These are phyloP conservation scores for Rubroshorea leprosula DNA, from an alignment of 345 rosid species.

Conservation along the genomic window DNA sequence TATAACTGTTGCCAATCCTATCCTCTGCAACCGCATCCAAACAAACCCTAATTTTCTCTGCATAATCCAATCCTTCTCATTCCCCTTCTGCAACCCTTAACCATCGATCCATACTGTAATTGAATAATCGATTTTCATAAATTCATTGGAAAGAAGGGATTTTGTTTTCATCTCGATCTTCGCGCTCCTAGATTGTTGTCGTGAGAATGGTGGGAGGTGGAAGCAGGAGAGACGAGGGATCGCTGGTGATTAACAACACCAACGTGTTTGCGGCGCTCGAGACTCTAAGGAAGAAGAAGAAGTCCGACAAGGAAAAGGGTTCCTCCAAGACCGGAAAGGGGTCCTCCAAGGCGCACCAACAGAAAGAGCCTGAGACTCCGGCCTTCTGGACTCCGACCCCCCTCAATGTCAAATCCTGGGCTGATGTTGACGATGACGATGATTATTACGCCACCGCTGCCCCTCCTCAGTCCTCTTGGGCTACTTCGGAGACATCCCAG, in stretches of 20 bases:
- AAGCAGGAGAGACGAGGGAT: slow-evolving; percentile 47
- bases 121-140: too few species aligned
- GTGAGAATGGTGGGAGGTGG: slow-evolving; percentile 44
- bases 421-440: slow-evolving; percentile 54
- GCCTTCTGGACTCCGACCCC: slow-evolving; percentile 54
- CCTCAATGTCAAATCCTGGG: slow-evolving; percentile 47
- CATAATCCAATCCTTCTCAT: too few species aligned
- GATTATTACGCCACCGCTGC: slow-evolving; percentile 57
- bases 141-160: too few species aligned
- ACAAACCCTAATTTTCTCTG: neutral
- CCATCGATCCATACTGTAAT: too few species aligned
- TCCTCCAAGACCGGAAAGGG: slow-evolving; percentile 29
- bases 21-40: neutral
- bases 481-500: slow-evolving; percentile 22
- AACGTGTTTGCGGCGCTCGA: slow-evolving; percentile 60
- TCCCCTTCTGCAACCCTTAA: too few species aligned
- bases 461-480: slow-evolving; percentile 36
- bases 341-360: slow-evolving; percentile 27
- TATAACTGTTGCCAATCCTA: slow-evolving; percentile 12
- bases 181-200: neutral
- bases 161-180: slow-evolving; percentile 6
- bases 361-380: slow-evolving; percentile 36
- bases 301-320: slow-evolving; percentile 31
- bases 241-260: slow-evolving; percentile 42
- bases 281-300: slow-evolving; percentile 55